A percentile compares a stretch with the other conserved stretches of the same genome.
These are phyloP conservation scores for Chlorella sp. DNA, from an alignment of 139 green algal genomes.

Conservation along the genomic window DNA sequence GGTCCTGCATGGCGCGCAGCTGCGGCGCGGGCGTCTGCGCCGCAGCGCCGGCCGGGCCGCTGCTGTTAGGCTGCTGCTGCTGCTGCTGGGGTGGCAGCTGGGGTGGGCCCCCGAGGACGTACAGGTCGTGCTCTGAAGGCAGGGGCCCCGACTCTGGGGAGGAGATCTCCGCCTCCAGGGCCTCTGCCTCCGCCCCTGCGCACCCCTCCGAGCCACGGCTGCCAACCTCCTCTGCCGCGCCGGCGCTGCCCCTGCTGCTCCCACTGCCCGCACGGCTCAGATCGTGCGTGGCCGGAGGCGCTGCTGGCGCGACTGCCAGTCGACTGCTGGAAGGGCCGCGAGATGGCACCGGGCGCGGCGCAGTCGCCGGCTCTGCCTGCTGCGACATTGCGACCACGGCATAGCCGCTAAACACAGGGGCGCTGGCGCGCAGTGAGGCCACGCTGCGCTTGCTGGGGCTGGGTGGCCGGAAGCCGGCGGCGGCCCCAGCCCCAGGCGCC, in stretches of 20 bases:
- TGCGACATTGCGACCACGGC: slow-evolving; percentile 15
- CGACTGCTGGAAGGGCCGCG: background rate
- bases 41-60: too few species aligned
- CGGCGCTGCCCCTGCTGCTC: slow-evolving; percentile 3
- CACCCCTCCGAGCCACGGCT: background rate
- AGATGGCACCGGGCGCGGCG: background rate
- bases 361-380: background rate
- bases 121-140: too few species aligned
- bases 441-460: slow-evolving; percentile 1
- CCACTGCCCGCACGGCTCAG: too few species aligned
- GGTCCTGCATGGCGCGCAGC: slow-evolving; percentile 2
- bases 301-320: background rate
- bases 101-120: too few species aligned
- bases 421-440: slow-evolving; percentile 24
- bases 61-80: background rate
- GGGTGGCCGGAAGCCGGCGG: background rate
- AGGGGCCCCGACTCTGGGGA: too few species aligned
- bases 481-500: too few species aligned
- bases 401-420: slow-evolving; percentile 24
- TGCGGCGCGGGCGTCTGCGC: slow-evolving; percentile 1
- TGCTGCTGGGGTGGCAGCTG: too few species aligned
- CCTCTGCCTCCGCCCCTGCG: too few species aligned
- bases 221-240: background rate
- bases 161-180: background rate
- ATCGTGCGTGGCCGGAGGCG: too few species aligned